Base-by-base conservation (phyloP, 345 rosid species). In the Punica granatum region DNA sequence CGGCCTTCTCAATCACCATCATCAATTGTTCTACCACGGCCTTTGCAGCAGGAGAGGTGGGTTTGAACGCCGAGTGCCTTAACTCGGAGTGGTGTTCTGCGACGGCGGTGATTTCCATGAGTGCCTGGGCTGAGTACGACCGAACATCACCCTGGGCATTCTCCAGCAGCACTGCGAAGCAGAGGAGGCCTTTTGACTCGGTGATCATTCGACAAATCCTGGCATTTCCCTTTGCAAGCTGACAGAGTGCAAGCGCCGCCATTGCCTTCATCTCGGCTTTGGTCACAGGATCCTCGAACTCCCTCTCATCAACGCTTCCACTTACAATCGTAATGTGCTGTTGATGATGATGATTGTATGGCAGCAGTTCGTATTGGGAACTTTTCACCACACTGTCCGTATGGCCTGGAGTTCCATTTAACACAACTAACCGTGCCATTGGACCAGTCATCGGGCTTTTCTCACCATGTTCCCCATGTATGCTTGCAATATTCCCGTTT, bases 231-330 rank as follows among this genome's bases (percentile, higher is more conserved):
- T 76, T 84, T 32, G 86, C 69, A 61, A 87, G 88, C 64, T 79
- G 85, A 90, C 93, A 86, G 0, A 90, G 79, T 0, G 91, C 96
- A 66, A 83, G 78, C 10, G 93, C 91, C 2, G 91, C 96, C 93
- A 90, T 86, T 36, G 88, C 88, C 58, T 86, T 90, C 91, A 90
- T 87, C 70, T 81, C 75, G n/a, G 86, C 85, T 72, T 90, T 87
- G 2, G 84, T 83, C 0, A 60, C 74, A 7, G 89, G 81, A 70
- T 86, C 88, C 53, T 85, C 90, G 2, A 19, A 71, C 69, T 85
- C 93, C 73, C 91, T 79, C 13, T 86, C 85, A 25, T 87, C 87
- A 23, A 83, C 82, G 67, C 90, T 89, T 25, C 81, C 81, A 0
- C n/a, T 54, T 6, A 76, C 54, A 28, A 86, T 68, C 3, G 88